Percentiles rank a stretch among this genome's conserved stretches.
Conservation (phyloP, 2,329 filamentous ascomycete genomes). For the Juglanconis oblonga region DNA sequence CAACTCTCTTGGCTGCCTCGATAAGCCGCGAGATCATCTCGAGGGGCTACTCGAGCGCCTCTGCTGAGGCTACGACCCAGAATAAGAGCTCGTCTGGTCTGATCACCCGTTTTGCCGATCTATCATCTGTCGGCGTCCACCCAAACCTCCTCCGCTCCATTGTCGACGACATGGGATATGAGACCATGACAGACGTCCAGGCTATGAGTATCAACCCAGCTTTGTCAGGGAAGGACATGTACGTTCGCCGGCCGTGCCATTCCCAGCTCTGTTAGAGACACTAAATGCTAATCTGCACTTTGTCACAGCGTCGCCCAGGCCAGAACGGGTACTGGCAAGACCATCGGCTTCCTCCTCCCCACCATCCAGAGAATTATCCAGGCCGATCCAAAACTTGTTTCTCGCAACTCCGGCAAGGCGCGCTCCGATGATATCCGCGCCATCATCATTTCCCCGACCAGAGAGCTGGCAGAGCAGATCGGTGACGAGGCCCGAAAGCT, state of each 20-base stretch:
- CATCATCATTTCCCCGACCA: slow-evolving; percentile 74
- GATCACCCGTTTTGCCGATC: slow-evolving; percentile 42
- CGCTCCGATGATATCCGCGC: slow-evolving; percentile 61
- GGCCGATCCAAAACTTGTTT: slow-evolving; percentile 59
- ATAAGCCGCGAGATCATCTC: slow-evolving; percentile 11
- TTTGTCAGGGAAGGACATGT: slow-evolving; percentile 80
- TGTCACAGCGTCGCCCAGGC: slow-evolving; percentile 78
- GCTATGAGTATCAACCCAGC: slow-evolving; percentile 76
- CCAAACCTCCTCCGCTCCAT: slow-evolving; percentile 65
- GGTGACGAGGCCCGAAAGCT: slow-evolving; percentile 74
- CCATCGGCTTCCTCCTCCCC: slow-evolving; percentile 86
- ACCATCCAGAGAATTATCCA: slow-evolving; percentile 75
- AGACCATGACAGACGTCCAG: slow-evolving; percentile 92
- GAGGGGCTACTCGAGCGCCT: slow-evolving; percentile 21
- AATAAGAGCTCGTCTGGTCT: slow-evolving; percentile 22
- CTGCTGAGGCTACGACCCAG: slow-evolving; percentile 14
- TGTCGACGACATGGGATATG: slow-evolving; percentile 69
- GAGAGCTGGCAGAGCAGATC: slow-evolving; percentile 79
- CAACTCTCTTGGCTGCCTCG: slow-evolving; percentile 10
- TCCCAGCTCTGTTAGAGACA: neutral
- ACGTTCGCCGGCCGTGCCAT: slow-evolving; percentile 35
- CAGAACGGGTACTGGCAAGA: slow-evolving; percentile 96
- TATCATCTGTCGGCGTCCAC: slow-evolving; percentile 53
- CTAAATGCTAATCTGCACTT: slow-evolving; percentile 21
- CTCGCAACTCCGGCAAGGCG: slow-evolving; percentile 32